Base-by-base conservation (phyloP, 2,329 filamentous ascomycete genomes). In the Fusarium nelsonii region DNA sequence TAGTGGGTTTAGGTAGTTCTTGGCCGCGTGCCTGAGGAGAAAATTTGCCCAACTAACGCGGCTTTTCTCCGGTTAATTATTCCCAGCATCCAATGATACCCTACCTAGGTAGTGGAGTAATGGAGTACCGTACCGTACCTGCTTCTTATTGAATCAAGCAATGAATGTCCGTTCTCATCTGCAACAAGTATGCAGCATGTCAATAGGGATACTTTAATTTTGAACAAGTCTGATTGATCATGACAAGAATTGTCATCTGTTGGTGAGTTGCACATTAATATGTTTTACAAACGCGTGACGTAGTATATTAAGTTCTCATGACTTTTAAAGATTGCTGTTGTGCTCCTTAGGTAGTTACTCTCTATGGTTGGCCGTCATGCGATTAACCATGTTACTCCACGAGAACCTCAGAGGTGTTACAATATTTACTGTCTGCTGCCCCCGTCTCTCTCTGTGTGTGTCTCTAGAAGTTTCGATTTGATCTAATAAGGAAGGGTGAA, bases 1-100 rank as follows among this genome's bases (percentile, higher is more conserved):
- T 63, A 59, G 44, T 59, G 18, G 53, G 67, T 68, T 70, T 70
- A 68, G 67, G 54, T 59, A 68, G 67, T 58, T 59, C 36, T 14
- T 30, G 9, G 26, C 49, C 30, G 20, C 36, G 46, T 70, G 67
- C 67, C 67, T 70, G 58, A 70, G 67, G 67, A 68, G 67, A 52
- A 69, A 70, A 68, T 70, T 70, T 69, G 53, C 53, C 46, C 54
- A 6, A 52, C 11, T 43, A 2, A 1, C 6, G 1, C 67, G 67
- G 67, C 53, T 56, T 59, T 68, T 55, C 65, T 63, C 34, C 67
- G 67, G 67, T n/a, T 68, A 50, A 69, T 48, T 5, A 11, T 6
- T 23, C 23, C 23, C 4, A 23, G 23, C 23, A 6, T 23, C 23
- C 23, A 23, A 23, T 23, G 6, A 1, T 23, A 23, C 23, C 23